These are phyloP conservation scores for Verticillium zaregamsianum DNA, from an alignment of 2,329 filamentous ascomycete genomes.

Conservation along the genomic window DNA sequence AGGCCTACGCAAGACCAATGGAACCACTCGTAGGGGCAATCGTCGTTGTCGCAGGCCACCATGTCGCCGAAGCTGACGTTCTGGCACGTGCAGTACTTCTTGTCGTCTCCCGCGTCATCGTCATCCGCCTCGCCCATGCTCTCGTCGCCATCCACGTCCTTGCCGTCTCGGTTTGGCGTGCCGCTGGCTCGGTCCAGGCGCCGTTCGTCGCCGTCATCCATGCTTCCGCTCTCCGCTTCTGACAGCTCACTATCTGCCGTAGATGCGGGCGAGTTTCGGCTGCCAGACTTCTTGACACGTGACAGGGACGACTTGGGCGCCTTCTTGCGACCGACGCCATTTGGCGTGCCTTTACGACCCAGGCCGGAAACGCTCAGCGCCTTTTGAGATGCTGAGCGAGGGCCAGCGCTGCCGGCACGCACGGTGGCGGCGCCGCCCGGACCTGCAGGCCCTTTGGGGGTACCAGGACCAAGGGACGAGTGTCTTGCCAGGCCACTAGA, in stretches of 20 bases:
- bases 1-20: slow-evolving; percentile 73
- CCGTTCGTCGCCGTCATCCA: slow-evolving; percentile 42
- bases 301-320: slow-evolving; percentile 58
- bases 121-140: slow-evolving; percentile 53
- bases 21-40: slow-evolving; percentile 82
- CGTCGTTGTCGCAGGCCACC: slow-evolving; percentile 83
- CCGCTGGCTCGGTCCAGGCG: slow-evolving; percentile 11
- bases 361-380: slow-evolving; percentile 28
- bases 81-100: slow-evolving; percentile 80
- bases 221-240: slow-evolving; percentile 54
- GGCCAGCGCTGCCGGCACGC: slow-evolving; percentile 57
- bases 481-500: slow-evolving; percentile 59
- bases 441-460: slow-evolving; percentile 43
- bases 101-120: slow-evolving; percentile 71
- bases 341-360: slow-evolving; percentile 46
- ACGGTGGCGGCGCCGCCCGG: slow-evolving; percentile 27
- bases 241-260: slow-evolving; percentile 62
- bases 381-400: slow-evolving; percentile 46
- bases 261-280: slow-evolving; percentile 58
- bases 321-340: slow-evolving; percentile 41
- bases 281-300: slow-evolving; percentile 54
- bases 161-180: slow-evolving; percentile 25
- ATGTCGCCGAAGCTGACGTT: slow-evolving; percentile 83
- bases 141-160: slow-evolving; percentile 46
- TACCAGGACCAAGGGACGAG: slow-evolving; percentile 59